Conservation (phyloP, 345 rosid species). For the Leavenworthia alabamica region DNA sequence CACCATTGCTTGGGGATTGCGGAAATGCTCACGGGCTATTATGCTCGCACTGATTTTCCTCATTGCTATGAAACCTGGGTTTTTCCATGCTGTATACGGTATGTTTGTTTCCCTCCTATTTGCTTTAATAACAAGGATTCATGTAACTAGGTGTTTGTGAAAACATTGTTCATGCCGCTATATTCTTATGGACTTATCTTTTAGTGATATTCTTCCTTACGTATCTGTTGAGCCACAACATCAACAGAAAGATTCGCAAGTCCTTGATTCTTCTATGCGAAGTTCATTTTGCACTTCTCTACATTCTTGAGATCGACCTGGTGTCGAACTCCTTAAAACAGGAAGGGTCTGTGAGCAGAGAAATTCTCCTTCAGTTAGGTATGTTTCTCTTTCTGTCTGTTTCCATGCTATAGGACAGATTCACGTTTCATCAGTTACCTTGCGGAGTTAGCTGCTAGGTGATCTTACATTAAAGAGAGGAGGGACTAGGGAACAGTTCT, state of each 20-base stretch:
- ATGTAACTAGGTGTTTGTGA: slow-evolving; percentile 5
- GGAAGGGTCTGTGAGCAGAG: slow-evolving; percentile 50
- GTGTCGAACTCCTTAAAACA: slow-evolving; percentile 56
- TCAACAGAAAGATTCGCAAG: slow-evolving; percentile 69
- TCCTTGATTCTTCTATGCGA: slow-evolving; percentile 90
- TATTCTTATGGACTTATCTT: slow-evolving; percentile 26
- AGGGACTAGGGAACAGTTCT: neutral
- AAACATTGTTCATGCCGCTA: slow-evolving; percentile 2
- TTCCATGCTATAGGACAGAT: slow-evolving; percentile 13
- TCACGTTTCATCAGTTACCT: slow-evolving; percentile 22
- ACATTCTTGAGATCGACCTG: slow-evolving; percentile 76
- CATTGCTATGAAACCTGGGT: slow-evolving; percentile 93
- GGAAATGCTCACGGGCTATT: slow-evolving; percentile 83
- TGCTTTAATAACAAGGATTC: slow-evolving; percentile 8
- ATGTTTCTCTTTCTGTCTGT: slow-evolving; percentile 17
- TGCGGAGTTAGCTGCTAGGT: slow-evolving; percentile 16
- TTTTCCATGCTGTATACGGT: slow-evolving; percentile 90
- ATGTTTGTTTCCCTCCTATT: slow-evolving; percentile 27
- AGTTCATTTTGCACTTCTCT: slow-evolving; percentile 83
- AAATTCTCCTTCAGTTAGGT: slow-evolving; percentile 80
- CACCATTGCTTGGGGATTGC: slow-evolving; percentile 93
- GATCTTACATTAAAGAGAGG: slow-evolving; percentile 13
- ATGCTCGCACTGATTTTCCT: slow-evolving; percentile 75
- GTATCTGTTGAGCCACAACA: slow-evolving; percentile 85
- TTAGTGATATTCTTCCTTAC: slow-evolving; percentile 88